Percentiles rank a stretch among this genome's conserved stretches.
Conservation (phyloP, 1,139 yeast genomes). For the Pneumocystis oryctolagi region DNA sequence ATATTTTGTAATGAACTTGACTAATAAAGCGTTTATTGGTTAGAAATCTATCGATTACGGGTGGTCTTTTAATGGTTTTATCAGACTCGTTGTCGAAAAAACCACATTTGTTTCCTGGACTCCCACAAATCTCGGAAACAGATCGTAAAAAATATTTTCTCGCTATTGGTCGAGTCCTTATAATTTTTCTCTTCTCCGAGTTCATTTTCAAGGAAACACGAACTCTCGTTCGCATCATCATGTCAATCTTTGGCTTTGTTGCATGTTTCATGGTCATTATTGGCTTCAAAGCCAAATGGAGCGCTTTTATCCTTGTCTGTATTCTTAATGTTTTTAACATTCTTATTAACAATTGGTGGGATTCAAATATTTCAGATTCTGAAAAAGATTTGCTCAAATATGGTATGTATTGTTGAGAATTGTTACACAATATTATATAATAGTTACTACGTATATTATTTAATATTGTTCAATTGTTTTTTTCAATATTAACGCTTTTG, state of each 20-base stretch:
- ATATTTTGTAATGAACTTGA: conserved; percentile 21
- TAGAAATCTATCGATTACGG: conserved; percentile 79
- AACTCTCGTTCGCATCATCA: conserved; percentile 50
- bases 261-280: conserved; percentile 71
- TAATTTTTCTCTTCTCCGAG: conserved; percentile 73
- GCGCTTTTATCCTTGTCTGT: conserved; percentile 66
- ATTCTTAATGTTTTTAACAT: conserved; percentile 64
- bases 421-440: no score
- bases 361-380: conserved; percentile 40
- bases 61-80: conserved; percentile 79
- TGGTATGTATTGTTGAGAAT: conserved; percentile 29
- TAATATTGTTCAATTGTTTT: no score
- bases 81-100: conserved; percentile 54
- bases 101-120: conserved; percentile 64
- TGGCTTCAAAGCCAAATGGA: conserved; percentile 85
- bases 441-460: no score
- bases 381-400: conserved; percentile 82
- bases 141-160: conserved; percentile 75
- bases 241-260: conserved; percentile 54
- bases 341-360: conserved; percentile 81
- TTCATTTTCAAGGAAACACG: conserved; percentile 68
- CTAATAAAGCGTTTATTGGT: neutral
- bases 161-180: conserved; percentile 75
- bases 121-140: conserved; percentile 63
- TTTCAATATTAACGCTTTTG: neutral